These are phyloP conservation scores for Chaetoceros muelleri DNA, from an alignment of 108 stramenopile species.

Conservation along the genomic window DNA sequence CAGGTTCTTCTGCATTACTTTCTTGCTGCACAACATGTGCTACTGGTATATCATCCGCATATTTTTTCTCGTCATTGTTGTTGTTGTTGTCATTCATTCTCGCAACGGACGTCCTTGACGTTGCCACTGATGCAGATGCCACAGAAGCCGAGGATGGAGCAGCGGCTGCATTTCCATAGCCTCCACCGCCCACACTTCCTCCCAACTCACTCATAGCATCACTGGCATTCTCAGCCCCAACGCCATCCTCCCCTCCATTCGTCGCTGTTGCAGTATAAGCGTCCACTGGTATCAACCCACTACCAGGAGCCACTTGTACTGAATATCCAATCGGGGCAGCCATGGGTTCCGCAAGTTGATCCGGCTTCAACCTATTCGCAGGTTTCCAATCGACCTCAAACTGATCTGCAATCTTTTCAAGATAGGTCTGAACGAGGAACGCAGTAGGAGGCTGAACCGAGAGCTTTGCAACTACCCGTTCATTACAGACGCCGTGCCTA, in stretches of 20 bases:
- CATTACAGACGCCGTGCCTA: slow-evolving; percentile 69
- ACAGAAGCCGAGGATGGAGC: slow-evolving; percentile 1
- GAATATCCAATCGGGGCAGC: slow-evolving; percentile 64
- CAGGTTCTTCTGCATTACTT: not conserved
- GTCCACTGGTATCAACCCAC: slow-evolving; percentile 29
- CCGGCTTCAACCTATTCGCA: slow-evolving; percentile 25
- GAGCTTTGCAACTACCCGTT: slow-evolving; percentile 78
- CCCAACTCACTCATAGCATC: slow-evolving; percentile 4
- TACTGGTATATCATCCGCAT: not conserved
- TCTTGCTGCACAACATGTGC: not conserved
- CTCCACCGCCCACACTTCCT: no score
- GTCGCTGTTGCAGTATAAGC: slow-evolving; percentile 4
- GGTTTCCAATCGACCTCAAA: slow-evolving; percentile 71
- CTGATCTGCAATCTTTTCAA: slow-evolving; percentile 82
- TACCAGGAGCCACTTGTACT: slow-evolving; percentile 45
- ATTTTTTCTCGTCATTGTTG: not conserved
- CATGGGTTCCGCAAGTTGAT: slow-evolving; percentile 62
- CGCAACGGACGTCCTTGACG: no score
- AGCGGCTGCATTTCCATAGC: slow-evolving; percentile 1
- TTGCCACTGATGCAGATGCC: not conserved
- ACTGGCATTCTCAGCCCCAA: slow-evolving; percentile 2
- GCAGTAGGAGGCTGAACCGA: slow-evolving; percentile 79
- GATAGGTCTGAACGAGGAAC: slow-evolving; percentile 74
- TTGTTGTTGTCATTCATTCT: no score
- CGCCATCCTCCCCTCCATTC: not conserved